phyloP scores from a whole-genome alignment of 2,329 filamentous ascomycete genomes.

The Phialophora verrucosa region DNA sequence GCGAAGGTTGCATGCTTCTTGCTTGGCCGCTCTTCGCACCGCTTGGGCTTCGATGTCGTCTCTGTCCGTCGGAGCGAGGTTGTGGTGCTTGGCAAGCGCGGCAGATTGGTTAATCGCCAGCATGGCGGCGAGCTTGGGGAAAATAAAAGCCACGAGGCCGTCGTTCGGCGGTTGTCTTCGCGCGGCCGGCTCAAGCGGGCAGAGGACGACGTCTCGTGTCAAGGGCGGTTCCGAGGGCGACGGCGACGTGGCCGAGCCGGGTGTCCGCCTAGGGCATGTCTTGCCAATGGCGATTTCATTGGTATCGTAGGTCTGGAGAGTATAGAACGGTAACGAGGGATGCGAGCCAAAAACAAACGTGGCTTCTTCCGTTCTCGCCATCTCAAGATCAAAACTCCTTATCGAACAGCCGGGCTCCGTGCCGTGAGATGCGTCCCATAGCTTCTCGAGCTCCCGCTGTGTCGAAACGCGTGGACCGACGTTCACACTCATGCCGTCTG shows the following conservation, averaged over 20 bases:
- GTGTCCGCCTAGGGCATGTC: slow-evolving; percentile 45
- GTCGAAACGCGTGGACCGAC: slow-evolving; percentile 47
- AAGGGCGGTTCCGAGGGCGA: slow-evolving; percentile 42
- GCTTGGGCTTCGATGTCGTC: slow-evolving; percentile 52
- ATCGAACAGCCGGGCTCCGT: slow-evolving; percentile 45
- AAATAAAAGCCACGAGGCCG: slow-evolving; percentile 52
- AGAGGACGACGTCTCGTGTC: slow-evolving; percentile 51
- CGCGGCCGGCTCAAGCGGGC: slow-evolving; percentile 48
- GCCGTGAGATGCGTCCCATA: slow-evolving; percentile 56
- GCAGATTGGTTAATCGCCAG: slow-evolving; percentile 55
- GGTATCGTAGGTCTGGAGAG: slow-evolving; percentile 50
- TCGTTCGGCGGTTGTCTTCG: slow-evolving; percentile 50
- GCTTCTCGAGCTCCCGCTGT: slow-evolving; percentile 46
- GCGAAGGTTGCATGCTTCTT: slow-evolving; percentile 54
- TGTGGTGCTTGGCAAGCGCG: slow-evolving; percentile 48
- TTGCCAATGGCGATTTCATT: slow-evolving; percentile 52
- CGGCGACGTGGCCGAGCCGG: background rate
- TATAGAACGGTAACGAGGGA: slow-evolving; percentile 52
- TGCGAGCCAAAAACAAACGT: slow-evolving; percentile 52
- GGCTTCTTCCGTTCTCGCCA: slow-evolving; percentile 49
- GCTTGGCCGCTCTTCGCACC: slow-evolving; percentile 50
- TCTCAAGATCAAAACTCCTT: slow-evolving; percentile 48
- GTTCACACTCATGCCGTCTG: slow-evolving; percentile 45
- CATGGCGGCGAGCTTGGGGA: slow-evolving; percentile 57
- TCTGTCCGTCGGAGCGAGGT: slow-evolving; percentile 49